Evolutionary conservation across 2,329 filamentous ascomycete genomes (phyloP), one percentile per base, ranked within the genome.

Genomic region (Pseudogymnoascus sp.): DNA sequence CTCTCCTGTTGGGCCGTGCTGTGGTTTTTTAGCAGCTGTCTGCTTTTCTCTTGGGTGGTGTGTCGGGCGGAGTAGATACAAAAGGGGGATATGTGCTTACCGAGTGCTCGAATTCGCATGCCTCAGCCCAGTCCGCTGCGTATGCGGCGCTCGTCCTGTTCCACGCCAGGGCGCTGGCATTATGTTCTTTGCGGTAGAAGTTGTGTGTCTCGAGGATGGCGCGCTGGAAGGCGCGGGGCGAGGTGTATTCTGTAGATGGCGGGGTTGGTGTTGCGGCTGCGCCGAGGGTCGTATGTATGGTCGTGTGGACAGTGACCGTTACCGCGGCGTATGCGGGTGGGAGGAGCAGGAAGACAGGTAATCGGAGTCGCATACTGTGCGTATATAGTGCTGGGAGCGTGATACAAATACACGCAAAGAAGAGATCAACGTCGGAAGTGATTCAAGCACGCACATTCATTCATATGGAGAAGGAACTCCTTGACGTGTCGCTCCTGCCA

Each of bases 171-270:
- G 74, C 71, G 0, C 75, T 75, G 33, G 86, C 87, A 67, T 85
- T 84, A 75, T 91, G 86, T 65, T 84, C 74, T 5, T 67, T 66
- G 21, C 89, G 84, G 76, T 87, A 90, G 59, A 77, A 73, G 73
- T 92, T 91, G 38, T 85, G 89, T 68, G 79, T 81, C 71, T 84
- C 81, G 62, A 92, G 79, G 23, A 90, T 75, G n/a, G 83, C 80
- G 12, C 73, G 70, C 62, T 76, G 67, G 72, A 84, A 82, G 3
- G 70, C 66, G 1, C 67, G 40, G 5, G 72, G 69, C n/a, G 74
- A 70, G 1, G 77, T 78, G 65, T 81, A 82, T 18, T 60, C 21
- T 18, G 50, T 18, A 18, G 50, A 56, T 14, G 50, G 50, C 11
- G 50, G 28, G 28, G 50, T 8, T 2, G 28, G 50, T 4, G 28